phyloP scores from a whole-genome alignment of 768 basidiomycete species.

The Floccularia luteovirens region DNA sequence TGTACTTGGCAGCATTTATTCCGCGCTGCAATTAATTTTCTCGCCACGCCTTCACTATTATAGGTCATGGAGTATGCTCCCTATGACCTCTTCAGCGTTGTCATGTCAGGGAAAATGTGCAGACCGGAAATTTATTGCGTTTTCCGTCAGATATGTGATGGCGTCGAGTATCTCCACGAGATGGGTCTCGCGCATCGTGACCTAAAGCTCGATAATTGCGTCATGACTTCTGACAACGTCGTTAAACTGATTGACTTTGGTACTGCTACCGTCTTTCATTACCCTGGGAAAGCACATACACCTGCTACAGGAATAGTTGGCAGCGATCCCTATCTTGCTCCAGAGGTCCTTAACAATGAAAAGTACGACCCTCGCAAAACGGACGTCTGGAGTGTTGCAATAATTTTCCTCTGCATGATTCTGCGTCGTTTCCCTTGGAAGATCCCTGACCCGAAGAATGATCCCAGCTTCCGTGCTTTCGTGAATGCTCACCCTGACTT shows the following conservation, averaged over 20 bases:
- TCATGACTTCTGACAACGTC: conserved; percentile 92
- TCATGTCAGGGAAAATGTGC: conserved; percentile 99
- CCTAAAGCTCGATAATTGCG: conserved; percentile 99
- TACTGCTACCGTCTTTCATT: conserved; percentile 99
- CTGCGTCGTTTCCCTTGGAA: conserved; percentile 98
- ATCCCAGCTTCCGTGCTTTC: conserved; percentile 87
- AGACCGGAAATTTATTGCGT: conserved; percentile 99
- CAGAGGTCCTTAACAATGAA: conserved; percentile 80
- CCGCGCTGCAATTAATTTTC: too few relatives aligned
- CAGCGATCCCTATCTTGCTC: conserved; percentile 96
- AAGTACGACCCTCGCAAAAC: conserved; percentile 94
- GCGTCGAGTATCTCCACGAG: conserved; percentile 96
- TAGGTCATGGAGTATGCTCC: conserved; percentile 99
- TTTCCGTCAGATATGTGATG: conserved; percentile 96
- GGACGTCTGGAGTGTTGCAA: conserved; percentile 97
- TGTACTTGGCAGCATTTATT: conserved; percentile 15
- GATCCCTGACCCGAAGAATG: conserved; percentile 91
- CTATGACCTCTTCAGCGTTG: conserved; percentile 96
- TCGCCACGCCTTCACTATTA: conserved; percentile 6
- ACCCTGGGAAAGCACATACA: conserved; percentile 80
- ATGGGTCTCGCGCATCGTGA: conserved; percentile 98
- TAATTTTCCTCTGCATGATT: conserved; percentile 99
- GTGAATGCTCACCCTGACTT: conserved; percentile 91
- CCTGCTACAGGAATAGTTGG: conserved; percentile 91
- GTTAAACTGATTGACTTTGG: conserved; percentile 99